Evolutionary conservation across 2,329 filamentous ascomycete species (phyloP), one percentile per base, ranked within the genome.

Genomic region (Aspergillus proliferans): DNA sequence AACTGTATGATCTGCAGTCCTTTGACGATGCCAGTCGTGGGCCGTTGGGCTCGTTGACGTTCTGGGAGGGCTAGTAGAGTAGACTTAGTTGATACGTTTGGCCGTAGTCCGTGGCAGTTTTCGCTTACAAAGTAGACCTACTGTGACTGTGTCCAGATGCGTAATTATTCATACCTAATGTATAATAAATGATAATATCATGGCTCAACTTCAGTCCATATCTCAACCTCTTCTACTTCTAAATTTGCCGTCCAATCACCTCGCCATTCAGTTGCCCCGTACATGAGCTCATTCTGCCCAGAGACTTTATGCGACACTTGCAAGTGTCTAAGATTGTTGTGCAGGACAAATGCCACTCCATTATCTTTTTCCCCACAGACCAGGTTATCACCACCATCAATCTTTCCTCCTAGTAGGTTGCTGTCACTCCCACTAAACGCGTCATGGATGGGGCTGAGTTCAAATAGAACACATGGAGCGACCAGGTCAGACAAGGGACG

Each of bases 1-100:
- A 47, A 10, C 49, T 58, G 18, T 30, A 48, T 40, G 46, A 54
- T 15, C 43, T 59, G 10, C 53, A 59, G 33, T 14, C 43, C 2
- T 58, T 54, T 33, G 58, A 59, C 18, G 47, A 52, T 18, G 59
- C 58, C 24, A 60, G 58, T 45, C 49, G 57, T 22, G 59, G 58
- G 5, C 58, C 58, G 7, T 47, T 53, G 21, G 55, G 58, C 9
- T 58, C 57, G 7, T 12, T 53, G 8, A 39, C 6, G 24, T 9
- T 28, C 26, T 28, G 8, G 26, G 26, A 30, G 26, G 10, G 10
- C 26, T 30, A 12, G 26, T 30, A 30, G 9, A 30, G 26, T 30
- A 30, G 10, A 30, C 26, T 30, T 12, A 12, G 9, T 30, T 3
- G 10, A 30, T 30, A 12, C 9, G 26, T 30, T 30, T 30, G 4